Evolutionary conservation across 2,329 filamentous ascomycete species (phyloP), one percentile per base, ranked within the genome.

Genomic region (Arachnopeziza araneosa): DNA sequence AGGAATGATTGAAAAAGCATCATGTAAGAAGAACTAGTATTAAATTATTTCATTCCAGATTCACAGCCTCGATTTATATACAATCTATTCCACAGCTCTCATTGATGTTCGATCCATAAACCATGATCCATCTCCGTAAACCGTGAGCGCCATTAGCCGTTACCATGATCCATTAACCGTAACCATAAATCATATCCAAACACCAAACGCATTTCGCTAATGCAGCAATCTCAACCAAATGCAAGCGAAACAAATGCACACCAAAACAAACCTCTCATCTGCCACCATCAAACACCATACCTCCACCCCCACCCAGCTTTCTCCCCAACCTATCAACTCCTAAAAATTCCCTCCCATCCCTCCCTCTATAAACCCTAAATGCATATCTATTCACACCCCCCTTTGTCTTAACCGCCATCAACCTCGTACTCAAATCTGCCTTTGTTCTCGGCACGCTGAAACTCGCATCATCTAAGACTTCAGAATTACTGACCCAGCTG

Each of bases 401-500:
- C 26, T 52, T 58, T 22, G 60, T 60, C 30, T 61, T 64, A 21
- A 55, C 60, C 3, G 64, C 67, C 55, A 66, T 86, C 1, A 96
- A 76, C 50, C 89, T 79, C 0, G 82, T 85, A 23, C 87, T 80
- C 22, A 97, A 80, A 64, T 92, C 88, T 0, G 78, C 78, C 64
- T 86, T 87, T n/a, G 80, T 86, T 26, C 80, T 78, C 2, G 88
- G 84, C 48, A 86, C 82, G 55, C 85, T 81, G 71, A 97, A 93
- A 0, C 88, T 83, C 10, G 85, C 80, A 69, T 96, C 92, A 5
- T 83, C 79, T 1, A 90, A 77, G 21, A 96, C 77, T 24, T 88
- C 87, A 51, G 86, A 87, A 66, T 87, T 86, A 61, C 90, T 85
- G 50, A 93, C 79, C 71, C 93, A 93, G 69, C 85, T 88, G 66